These are phyloP conservation scores for Metschnikowia peoriensis DNA, from an alignment of 805 yeast species.

Conservation along the genomic window DNA sequence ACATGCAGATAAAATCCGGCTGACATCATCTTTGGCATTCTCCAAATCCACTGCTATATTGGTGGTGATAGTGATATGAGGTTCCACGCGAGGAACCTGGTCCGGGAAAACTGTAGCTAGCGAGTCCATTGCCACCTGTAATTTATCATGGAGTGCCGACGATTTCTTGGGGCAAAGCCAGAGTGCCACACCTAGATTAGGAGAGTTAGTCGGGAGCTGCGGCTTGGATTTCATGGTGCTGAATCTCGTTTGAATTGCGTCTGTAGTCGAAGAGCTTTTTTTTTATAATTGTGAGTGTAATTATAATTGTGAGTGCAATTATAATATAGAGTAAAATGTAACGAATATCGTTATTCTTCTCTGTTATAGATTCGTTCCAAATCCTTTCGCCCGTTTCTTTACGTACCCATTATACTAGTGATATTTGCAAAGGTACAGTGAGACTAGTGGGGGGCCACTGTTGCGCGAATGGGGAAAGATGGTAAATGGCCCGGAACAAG, in stretches of 20 bases:
- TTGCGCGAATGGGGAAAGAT: no score
- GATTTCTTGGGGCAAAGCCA: constrained; percentile 73
- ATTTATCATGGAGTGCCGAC: constrained; percentile 52
- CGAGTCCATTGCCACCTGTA: constrained; percentile 60
- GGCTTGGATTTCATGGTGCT: not conserved
- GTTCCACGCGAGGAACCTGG: constrained; percentile 62
- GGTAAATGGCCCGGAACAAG: no score
- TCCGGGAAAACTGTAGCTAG: constrained; percentile 70
- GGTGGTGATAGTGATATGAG: constrained; percentile 77
- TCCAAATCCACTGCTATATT: constrained; percentile 46
- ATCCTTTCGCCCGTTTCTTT: no score
- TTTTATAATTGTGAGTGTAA: no score
- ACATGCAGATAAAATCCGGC: constrained; percentile 55
- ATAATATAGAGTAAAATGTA: no score
- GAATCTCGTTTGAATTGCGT: not conserved
- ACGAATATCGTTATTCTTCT: no score
- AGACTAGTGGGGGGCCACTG: no score
- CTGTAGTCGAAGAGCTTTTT: not conserved
- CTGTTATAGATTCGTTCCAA: no score
- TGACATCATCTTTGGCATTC: constrained; percentile 51
- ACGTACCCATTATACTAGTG: no score
- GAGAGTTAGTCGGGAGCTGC: constrained; percentile 10
- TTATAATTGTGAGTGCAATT: no score
- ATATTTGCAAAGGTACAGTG: no score
- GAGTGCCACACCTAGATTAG: constrained; percentile 49